Percentiles rank a stretch among this genome's conserved stretches.
Evolutionary conservation across 148 eudicot genomes (phyloP).

Genomic region (Persicaria tinctoria): DNA sequence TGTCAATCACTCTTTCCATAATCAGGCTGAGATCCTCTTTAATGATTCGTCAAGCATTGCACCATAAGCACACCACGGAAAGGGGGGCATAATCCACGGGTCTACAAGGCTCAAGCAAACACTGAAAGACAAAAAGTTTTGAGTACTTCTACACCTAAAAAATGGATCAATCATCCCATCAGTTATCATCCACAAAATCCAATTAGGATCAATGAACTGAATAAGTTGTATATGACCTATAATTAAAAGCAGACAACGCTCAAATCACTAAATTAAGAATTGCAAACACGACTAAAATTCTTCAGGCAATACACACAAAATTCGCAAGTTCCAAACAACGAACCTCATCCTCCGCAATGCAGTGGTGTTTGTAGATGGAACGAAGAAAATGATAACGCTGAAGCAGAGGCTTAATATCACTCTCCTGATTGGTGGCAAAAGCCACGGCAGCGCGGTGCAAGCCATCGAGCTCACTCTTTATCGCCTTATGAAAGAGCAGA

Average conservation of each 20-base stretch:
- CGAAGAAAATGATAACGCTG: slow-evolving; percentile 63
- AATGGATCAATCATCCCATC: neutral
- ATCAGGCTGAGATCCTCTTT: too few species aligned
- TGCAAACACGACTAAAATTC: neutral
- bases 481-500: slow-evolving; percentile 87
- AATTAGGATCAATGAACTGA: neutral
- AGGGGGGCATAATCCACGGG: neutral
- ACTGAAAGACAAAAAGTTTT: neutral
- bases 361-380: slow-evolving; percentile 80
- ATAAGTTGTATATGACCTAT: neutral
- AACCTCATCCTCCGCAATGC: slow-evolving; percentile 96
- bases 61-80: neutral
- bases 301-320: neutral
- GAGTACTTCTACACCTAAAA: neutral
- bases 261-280: neutral
- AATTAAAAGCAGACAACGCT: slow-evolving; percentile 3
- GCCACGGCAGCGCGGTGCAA: slow-evolving; percentile 67
- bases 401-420: slow-evolving; percentile 58
- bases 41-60: too few species aligned
- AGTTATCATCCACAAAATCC: neutral
- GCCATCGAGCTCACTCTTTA: slow-evolving; percentile 66
- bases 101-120: neutral
- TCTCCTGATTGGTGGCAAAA: slow-evolving; percentile 44
- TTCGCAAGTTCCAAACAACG: neutral
- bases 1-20: too few species aligned